These are phyloP conservation scores for Arctium minus DNA, from an alignment of 129 eudicot genomes.

Conservation along the genomic window DNA sequence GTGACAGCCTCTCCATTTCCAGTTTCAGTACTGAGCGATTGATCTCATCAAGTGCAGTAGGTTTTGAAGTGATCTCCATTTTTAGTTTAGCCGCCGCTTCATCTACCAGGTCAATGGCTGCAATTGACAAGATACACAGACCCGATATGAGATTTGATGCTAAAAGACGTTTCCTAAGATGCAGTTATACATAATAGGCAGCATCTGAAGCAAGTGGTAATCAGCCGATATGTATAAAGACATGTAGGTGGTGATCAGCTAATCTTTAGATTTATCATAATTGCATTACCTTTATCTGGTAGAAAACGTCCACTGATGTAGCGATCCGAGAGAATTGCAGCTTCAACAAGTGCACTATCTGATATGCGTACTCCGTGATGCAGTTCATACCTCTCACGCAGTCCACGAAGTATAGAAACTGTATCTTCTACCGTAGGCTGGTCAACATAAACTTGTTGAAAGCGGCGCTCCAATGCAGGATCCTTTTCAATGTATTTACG, in stretches of 20 bases:
- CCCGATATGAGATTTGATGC: not conserved
- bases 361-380: conserved; percentile 98
- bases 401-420: conserved; percentile 86
- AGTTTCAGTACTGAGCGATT: conserved; percentile 79
- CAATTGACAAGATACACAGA: conserved; percentile 19
- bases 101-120: conserved; percentile 98
- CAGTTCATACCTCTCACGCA: conserved; percentile 89
- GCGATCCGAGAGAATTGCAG: conserved; percentile 93
- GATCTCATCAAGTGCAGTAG: conserved; percentile 97
- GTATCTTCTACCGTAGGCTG: conserved; percentile 97
- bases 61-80: conserved; percentile 99
- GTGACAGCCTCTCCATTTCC: conserved; percentile 97
- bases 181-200: not conserved
- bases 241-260: not conserved
- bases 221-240: not conserved
- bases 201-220: not conserved
- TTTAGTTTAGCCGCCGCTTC: conserved; percentile 99
- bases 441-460: conserved; percentile 97
- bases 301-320: conserved; percentile 94
- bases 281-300: conserved; percentile 80
- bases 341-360: conserved; percentile 94
- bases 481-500: conserved; percentile 97
- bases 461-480: conserved; percentile 97
- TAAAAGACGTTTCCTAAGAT: not conserved
- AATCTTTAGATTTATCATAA: not conserved